phyloP scores from a whole-genome alignment of 345 rosid genomes.

The Litchi chinensis region DNA sequence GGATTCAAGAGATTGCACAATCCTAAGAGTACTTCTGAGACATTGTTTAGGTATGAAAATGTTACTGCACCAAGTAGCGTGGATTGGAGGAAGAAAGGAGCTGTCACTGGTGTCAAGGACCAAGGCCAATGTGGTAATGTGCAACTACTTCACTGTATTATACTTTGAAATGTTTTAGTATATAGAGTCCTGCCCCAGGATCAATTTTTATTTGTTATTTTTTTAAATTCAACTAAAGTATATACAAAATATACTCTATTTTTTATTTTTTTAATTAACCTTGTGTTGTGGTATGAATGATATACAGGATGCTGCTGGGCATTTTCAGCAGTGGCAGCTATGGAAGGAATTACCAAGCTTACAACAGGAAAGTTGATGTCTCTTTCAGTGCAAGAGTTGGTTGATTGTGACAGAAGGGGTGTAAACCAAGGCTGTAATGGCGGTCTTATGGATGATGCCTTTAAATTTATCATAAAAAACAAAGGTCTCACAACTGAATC shows the following conservation, averaged over 20 bases:
- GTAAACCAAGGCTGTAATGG: conserved; percentile 13
- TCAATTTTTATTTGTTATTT: too few species aligned
- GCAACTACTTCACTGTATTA: too few species aligned
- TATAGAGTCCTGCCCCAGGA: too few species aligned
- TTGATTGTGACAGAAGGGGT: conserved; percentile 1
- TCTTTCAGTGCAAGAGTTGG: conserved; percentile 18
- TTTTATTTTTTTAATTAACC: background rate
- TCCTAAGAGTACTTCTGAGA: background rate
- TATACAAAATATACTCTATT: too few species aligned
- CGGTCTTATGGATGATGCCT: conserved; percentile 18
- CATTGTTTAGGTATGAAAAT: conserved; percentile 11
- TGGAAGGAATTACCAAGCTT: conserved; percentile 14
- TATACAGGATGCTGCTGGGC: conserved; percentile 16
- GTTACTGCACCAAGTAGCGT: conserved; percentile 20
- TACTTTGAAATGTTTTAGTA: too few species aligned
- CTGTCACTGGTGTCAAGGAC: conserved; percentile 37
- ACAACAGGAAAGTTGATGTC: conserved; percentile 11
- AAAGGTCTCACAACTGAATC: conserved; percentile 15
- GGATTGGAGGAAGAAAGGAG: conserved; percentile 41
- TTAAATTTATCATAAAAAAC: conserved; percentile 1
- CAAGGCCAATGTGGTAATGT: conserved; percentile 37
- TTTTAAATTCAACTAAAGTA: too few species aligned
- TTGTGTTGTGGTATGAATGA: background rate
- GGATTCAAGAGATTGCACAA: conserved; percentile 12
- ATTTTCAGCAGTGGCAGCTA: conserved; percentile 16